Evolutionary conservation across 177 flowering plant species (phyloP).

Genomic region (Vitis hybrid): DNA sequence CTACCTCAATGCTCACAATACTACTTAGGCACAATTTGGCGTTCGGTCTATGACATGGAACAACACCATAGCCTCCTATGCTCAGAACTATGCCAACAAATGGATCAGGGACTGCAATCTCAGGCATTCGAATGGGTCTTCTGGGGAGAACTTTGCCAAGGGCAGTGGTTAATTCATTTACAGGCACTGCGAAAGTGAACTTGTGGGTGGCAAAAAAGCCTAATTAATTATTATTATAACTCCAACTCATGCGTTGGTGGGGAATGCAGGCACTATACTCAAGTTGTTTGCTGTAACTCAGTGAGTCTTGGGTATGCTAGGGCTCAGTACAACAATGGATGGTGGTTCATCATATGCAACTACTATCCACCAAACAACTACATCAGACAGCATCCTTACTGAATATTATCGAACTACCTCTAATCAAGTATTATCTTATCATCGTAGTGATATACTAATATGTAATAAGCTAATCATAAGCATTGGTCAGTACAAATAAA

Average conservation of each 20-base stretch:
- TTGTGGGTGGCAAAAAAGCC: constrained; percentile 35
- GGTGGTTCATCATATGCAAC: no score
- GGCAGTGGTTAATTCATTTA: constrained; percentile 22
- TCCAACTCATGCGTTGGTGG: constrained; percentile 24
- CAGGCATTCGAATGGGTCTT: constrained; percentile 38
- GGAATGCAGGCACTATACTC: background rate
- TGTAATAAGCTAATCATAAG: no score
- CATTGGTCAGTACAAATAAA: no score
- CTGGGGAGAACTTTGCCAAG: constrained; percentile 44
- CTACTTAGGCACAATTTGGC: constrained; percentile 11
- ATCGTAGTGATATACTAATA: no score
- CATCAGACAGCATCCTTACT: no score
- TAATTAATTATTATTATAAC: constrained; percentile 20
- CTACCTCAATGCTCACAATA: constrained; percentile 16
- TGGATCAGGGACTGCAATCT: constrained; percentile 9
- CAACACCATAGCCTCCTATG: background rate
- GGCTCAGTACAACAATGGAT: no score
- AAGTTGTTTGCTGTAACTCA: no score
- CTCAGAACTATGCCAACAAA: constrained; percentile 14
- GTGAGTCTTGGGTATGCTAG: no score
- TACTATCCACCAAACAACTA: no score
- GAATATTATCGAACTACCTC: no score
- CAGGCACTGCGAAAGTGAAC: constrained; percentile 33
- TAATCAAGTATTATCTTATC: no score
- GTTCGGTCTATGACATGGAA: constrained; percentile 16